Evolutionary conservation across 495 filamentous ascomycete genomes (phyloP), one percentile per base, ranked within the genome.

Genomic region (Baudoinia panamericana): DNA sequence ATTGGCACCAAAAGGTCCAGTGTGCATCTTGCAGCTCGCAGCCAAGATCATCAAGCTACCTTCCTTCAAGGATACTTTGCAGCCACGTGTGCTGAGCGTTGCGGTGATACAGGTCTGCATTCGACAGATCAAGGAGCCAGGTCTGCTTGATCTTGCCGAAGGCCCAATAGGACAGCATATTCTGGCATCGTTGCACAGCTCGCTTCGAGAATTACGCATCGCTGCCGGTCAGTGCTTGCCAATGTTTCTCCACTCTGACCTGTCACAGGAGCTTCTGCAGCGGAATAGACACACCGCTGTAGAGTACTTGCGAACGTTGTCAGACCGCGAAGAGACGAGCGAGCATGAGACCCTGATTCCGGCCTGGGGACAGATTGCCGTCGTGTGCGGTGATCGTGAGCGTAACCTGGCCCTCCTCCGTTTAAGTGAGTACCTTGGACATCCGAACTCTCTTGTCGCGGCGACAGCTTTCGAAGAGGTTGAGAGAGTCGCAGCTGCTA

Each of bases 321-420:
- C 81, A 0, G 76, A 82, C 8, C 73, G 71, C 38, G 68, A 75
- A 22, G 64, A 70, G 6, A 59, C 70, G 5, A 63, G 73, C 36
- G 55, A 83, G 13, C 78, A 86, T 42, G 90, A 96, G 55, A 84
- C 84, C 12, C 80, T 80, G 45, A 76, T 97, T 28, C 57, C 90
- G 47, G 82, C 84, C 13, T 81, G 86, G 67, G 82, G 79, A 29
- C 78, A 82, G 50, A 70, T 94, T 37, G 86, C 80, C 48, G 71
- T 68, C 70, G 57, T 73, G 30, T 78, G 72, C 20, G 64, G 66
- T 18, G 82, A 85, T 46, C 76, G 86, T 29, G 81, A 92, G 55
- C 72, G 90, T 30, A 86, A 88, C 50, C 71, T 95, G 35, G 81
- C 84, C 25, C 67, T 97, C 23, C 63, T 92, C 31, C 77, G 76